phyloP scores from a whole-genome alignment of 352 stramenopile species.

The Phytophthora idaei region DNA sequence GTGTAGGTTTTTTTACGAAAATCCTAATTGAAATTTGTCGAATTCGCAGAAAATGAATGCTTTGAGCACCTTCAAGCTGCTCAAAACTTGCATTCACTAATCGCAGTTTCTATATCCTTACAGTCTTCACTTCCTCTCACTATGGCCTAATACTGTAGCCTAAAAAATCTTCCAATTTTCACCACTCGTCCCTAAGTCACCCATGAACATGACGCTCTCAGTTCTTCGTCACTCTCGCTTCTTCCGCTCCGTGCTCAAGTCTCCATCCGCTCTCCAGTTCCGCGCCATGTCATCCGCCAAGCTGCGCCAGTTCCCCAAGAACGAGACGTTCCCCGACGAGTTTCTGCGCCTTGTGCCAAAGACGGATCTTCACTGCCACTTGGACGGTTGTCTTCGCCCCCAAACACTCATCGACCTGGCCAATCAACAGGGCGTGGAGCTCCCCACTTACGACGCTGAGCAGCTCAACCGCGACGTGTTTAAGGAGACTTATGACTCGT shows the following conservation, averaged over 20 bases:
- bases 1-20: neutral
- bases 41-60: neutral
- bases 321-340: slow-evolving; percentile 65
- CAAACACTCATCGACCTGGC: slow-evolving; percentile 87
- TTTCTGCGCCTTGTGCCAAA: slow-evolving; percentile 79
- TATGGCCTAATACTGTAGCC: neutral
- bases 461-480: slow-evolving; percentile 72
- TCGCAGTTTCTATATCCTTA: neutral
- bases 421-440: slow-evolving; percentile 61
- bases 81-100: neutral
- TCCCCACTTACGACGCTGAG: slow-evolving; percentile 79
- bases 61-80: neutral
- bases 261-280: neutral
- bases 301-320: slow-evolving; percentile 49
- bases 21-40: neutral
- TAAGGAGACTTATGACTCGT: slow-evolving; percentile 77
- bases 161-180: neutral
- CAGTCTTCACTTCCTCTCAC: neutral
- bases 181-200: neutral
- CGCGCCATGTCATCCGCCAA: slow-evolving; percentile 18
- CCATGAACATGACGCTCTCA: neutral
- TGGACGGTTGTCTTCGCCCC: slow-evolving; percentile 83
- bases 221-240: slow-evolving; percentile 21
- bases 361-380: slow-evolving; percentile 87
- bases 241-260: slow-evolving; percentile 10